Evolutionary conservation across 306 rosid genomes (phyloP).

Genomic region (Quercus robur): DNA sequence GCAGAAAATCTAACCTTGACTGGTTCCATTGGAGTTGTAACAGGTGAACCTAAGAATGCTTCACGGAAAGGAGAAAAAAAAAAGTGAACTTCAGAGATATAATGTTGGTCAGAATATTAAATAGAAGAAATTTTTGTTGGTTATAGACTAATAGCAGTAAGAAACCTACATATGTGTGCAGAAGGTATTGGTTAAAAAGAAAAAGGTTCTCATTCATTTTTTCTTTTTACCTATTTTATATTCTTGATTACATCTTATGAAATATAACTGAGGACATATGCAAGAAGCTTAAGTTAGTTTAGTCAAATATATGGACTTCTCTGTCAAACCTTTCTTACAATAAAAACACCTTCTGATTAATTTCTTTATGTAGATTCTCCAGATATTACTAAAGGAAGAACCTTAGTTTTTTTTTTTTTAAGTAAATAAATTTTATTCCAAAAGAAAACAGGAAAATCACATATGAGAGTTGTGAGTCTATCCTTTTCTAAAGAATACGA

Average conservation of each 20-base stretch:
- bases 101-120: neutral
- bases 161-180: neutral
- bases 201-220: neutral
- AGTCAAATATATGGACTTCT: neutral
- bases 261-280: neutral
- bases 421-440: too few relatives aligned
- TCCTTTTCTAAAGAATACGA: too few relatives aligned
- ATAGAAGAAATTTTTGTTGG: neutral
- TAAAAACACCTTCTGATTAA: neutral
- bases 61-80: neutral
- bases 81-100: neutral
- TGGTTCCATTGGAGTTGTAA: slow-evolving; percentile 95
- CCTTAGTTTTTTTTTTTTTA: too few relatives aligned
- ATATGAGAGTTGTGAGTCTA: too few relatives aligned
- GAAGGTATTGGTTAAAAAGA: neutral
- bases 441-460: too few relatives aligned
- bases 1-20: slow-evolving; percentile 92
- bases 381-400: too few relatives aligned
- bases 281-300: neutral
- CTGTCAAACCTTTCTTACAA: neutral
- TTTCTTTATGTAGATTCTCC: neutral
- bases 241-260: neutral
- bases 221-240: neutral
- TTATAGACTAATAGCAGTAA: neutral
- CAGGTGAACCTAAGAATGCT: slow-evolving; percentile 52